Evolutionary conservation across 495 filamentous ascomycete species (phyloP), one percentile per base, ranked within the genome.

Genomic region (Cairneyella variabilis): DNA sequence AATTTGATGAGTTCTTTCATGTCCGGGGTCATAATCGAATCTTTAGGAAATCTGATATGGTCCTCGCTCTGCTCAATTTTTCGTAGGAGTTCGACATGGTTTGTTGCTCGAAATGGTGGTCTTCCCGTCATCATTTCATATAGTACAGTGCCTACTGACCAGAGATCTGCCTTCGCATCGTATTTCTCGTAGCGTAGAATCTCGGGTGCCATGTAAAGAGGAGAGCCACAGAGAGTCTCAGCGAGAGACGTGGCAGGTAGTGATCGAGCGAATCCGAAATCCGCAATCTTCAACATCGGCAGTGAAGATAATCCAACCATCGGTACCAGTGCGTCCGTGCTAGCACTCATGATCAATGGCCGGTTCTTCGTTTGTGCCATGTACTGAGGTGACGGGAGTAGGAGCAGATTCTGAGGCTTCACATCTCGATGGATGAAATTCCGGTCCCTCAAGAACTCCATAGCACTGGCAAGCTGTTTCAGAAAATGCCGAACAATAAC

Each of bases 121-220:
- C 79, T 86, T 48, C 91, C 93, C 2, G 84, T 84, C 38, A 95
- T 83, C 90, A 97, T 96, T 74, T 98, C 93, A 66, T 86, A 93
- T 18, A 95, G 70, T 8, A 98, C 93, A 4, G 95, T 96, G 28
- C 93, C 93, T 32, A 96, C 88, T 18, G 93, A 98, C 93, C 93
- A 98, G 30, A 98, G 71, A 74, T 98, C 93, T 36, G 91, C 93
- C 65, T 91, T 95, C 39, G 91, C 90, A 71, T 96, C 92, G 67
- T 98, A 98, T 66, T 91, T 91, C 65, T 98, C 91, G 60, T 97
- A 98, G 37, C 91, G 83, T 37, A 98, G 79, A 53, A 98, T 98
- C 69, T 98, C 93, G 2, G 93, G 93, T 1, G 93, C 93, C 93
- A 98, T 98, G 69, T 98, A 98, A 21, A 98, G 76, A 12, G 93